A percentile compares a stretch with the other conserved stretches of the same genome.
phyloP scores from a whole-genome alignment of 2,329 filamentous ascomycete species.

The Sclerotinia sclerotiorum region DNA sequence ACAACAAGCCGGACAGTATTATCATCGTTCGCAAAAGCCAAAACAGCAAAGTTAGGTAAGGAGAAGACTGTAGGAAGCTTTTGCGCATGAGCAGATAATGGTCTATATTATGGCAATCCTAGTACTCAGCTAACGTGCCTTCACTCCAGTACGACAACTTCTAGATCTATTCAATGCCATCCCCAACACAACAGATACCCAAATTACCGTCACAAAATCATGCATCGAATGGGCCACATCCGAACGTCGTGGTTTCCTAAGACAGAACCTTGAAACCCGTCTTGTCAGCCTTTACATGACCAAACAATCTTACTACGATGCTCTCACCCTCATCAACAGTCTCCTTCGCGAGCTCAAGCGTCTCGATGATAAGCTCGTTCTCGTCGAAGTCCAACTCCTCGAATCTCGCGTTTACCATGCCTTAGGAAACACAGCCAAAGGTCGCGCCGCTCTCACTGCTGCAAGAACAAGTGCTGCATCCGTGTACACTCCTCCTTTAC shows the following conservation, averaged over 20 bases:
- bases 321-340: constrained; percentile 92
- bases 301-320: constrained; percentile 96
- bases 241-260: constrained; percentile 91
- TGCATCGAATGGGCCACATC: constrained; percentile 99
- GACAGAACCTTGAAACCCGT: constrained; percentile 95
- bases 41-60: constrained; percentile 95
- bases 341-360: constrained; percentile 96
- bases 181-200: constrained; percentile 89
- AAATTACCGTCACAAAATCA: constrained; percentile 94
- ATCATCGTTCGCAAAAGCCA: constrained; percentile 96
- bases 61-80: background rate
- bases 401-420: constrained; percentile 98
- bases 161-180: constrained; percentile 94
- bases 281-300: constrained; percentile 93
- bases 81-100: background rate
- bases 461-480: constrained; percentile 93
- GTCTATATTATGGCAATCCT: background rate
- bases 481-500: constrained; percentile 91
- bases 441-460: constrained; percentile 88
- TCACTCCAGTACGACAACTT: constrained; percentile 77
- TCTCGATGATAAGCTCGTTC: constrained; percentile 94
- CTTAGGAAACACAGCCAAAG: constrained; percentile 93
- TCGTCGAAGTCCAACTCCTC: constrained; percentile 96
- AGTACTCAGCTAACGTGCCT: constrained; percentile 11
- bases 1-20: constrained; percentile 87